Evolutionary conservation across 306 rosid genomes (phyloP), one percentile per base, ranked within the genome.

Genomic region (Psophocarpus tetragonolobus): DNA sequence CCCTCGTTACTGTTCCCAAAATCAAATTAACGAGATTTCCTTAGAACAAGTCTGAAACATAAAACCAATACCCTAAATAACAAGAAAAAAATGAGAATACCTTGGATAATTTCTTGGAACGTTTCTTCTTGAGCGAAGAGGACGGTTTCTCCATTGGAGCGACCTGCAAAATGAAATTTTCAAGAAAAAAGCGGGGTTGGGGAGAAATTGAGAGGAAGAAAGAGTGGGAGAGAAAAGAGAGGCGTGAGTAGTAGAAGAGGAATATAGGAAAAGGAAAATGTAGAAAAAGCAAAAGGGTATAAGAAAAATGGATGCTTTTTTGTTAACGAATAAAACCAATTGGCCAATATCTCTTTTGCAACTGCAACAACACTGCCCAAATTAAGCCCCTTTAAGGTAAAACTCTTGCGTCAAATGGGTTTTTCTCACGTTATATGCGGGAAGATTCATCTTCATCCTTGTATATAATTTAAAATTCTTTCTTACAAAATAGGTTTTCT

Each of bases 71-170:
- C 76, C 80, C 78, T 58, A 70, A 41, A n/a, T 11, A 72, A 44
- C 6, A 56, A 32, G 27, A 2, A 38, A 75, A 26, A 27, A 71
- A 36, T 14, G 68, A 56, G 27, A 39, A 38, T 84, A 95, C 97
- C 98, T 95, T 82, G 3, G 87, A 83, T 36, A 91, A 85, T 50
- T 66, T 61, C 87, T 87, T 92, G 63, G 93, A 84, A 68, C 88
- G 91, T 61, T 88, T 88, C 82, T 57, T 91, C 67, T 84, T 88
- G 30, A 50, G 87, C 58, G 97, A 89, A 83, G 87, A 68, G 66
- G 97, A 87, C 38, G 96, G 82, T 85, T 91, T 91, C 73, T 90
- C 96, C 99, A 95, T 95, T 81, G 17, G 80, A 74, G 23, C 44
- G 21, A 75, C 85, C 97, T 83, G 97, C 87, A 82, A 88, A 80